Evolutionary conservation across 2,329 filamentous ascomycete genomes (phyloP), one percentile per base, ranked within the genome.

Genomic region (Beauveria sp.): DNA sequence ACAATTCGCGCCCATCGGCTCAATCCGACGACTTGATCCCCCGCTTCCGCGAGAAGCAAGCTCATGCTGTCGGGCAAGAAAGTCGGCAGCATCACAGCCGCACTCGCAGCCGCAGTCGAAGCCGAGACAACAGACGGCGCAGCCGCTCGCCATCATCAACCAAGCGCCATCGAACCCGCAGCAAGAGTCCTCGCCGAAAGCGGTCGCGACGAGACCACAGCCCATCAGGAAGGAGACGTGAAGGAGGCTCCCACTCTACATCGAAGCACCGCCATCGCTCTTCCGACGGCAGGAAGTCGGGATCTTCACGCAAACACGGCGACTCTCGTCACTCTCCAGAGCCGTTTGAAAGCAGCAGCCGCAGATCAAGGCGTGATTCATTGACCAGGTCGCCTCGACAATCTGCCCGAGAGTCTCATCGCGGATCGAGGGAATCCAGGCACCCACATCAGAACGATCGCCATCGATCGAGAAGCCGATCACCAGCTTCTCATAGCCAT

Each of bases 91-190:
- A 71, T 63, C 70, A 69, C 45, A 72, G 72, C 64, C 72, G 71
- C 55, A 72, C 72, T 54, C 73, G 71, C 50, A 61, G 59, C 64
- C 71, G 69, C 43, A 73, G 73, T 64, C 73, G 71, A 60, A 72
- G 73, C 55, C 73, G 71, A 61, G 69, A 66, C 40, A 71, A 71
- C 55, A 69, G 71, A 42, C 59, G 51, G 31, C 70, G 66, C 50
- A 69, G 67, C 38, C 69, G 70, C 61, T 77, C 77, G 3, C 72
- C 76, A 34, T 69, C 74, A 26, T 74, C 75, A 6, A 65, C 72
- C 42, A 80, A 80, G 66, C 73, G 78, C 56, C 71, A 73, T 53
- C 73, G 78, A 62, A 79, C 74, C 62, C 73, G 73, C 56, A 80
- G 76, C 53, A 75, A 69, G n/a, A 73, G 78, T 2, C 68, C 72